Evolutionary conservation across 1,284 basidiomycete genomes (phyloP).

Genomic region (Earliella scabrosa): DNA sequence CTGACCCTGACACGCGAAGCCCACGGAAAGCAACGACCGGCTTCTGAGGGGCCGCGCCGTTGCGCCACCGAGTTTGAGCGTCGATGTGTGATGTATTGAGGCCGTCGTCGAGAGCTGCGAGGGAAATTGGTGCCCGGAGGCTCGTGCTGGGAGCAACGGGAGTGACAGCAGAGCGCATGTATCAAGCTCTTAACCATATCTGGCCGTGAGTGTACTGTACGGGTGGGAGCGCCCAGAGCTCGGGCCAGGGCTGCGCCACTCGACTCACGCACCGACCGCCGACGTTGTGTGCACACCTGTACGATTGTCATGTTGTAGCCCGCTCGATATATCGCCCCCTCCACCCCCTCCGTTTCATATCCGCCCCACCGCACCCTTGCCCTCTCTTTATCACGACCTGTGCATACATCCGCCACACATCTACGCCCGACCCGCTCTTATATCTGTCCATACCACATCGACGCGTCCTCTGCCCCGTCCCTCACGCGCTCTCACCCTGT

Average conservation of each 20-base stretch:
- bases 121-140: not conserved
- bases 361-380: constrained; percentile 2
- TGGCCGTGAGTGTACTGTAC: not conserved
- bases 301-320: constrained; percentile 19
- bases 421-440: constrained; percentile 2
- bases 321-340: constrained; percentile 1
- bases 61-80: not conserved
- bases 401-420: constrained; percentile 15
- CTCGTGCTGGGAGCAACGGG: not conserved
- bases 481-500: not conserved
- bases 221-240: not conserved
- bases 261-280: not conserved
- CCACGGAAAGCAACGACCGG: not conserved
- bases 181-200: constrained; percentile 3
- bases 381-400: constrained; percentile 13
- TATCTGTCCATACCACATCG: constrained; percentile 3
- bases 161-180: not conserved
- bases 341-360: not conserved
- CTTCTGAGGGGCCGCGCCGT: not conserved
- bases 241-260: not conserved
- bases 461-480: constrained; percentile 2
- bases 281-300: constrained; percentile 8
- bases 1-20: not conserved
- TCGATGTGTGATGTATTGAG: not conserved
- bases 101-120: not conserved